Percentiles rank a stretch among this genome's conserved stretches.
These are phyloP conservation scores for Sugiyamaella japonica DNA, from an alignment of 1,139 yeast species.

Conservation along the genomic window DNA sequence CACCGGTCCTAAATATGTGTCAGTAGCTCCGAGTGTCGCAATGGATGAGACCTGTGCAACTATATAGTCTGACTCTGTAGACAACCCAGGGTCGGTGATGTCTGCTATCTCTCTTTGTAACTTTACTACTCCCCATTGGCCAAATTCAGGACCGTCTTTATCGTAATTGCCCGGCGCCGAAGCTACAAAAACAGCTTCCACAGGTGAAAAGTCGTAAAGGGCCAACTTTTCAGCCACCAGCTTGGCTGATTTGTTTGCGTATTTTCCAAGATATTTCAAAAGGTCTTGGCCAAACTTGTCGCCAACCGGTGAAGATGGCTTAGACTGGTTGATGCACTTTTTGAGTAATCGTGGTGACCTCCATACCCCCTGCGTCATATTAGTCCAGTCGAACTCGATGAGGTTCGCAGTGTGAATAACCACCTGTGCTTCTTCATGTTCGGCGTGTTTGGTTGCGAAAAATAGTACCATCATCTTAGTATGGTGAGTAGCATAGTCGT, in stretches of 20 bases:
- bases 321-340: background rate
- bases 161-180: constrained; percentile 39
- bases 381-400: constrained; percentile 38
- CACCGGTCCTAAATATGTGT: constrained; percentile 29
- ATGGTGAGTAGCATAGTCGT: constrained; percentile 39
- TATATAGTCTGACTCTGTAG: constrained; percentile 22
- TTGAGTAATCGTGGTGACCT: constrained; percentile 30
- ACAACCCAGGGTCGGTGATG: constrained; percentile 1
- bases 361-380: constrained; percentile 41
- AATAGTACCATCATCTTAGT: constrained; percentile 40
- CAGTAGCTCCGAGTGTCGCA: constrained; percentile 33
- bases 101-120: constrained; percentile 26
- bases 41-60: constrained; percentile 38
- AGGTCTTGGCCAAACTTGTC: constrained; percentile 34
- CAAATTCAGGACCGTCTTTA: constrained; percentile 19
- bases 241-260: constrained; percentile 24
- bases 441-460: constrained; percentile 22
- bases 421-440: constrained; percentile 30
- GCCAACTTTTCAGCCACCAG: constrained; percentile 23
- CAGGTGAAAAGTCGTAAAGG: constrained; percentile 34
- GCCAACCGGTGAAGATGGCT: constrained; percentile 9
- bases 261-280: constrained; percentile 31
- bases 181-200: constrained; percentile 35
- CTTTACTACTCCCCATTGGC: constrained; percentile 33
- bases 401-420: constrained; percentile 42